Base-by-base conservation (phyloP, 805 yeast species). In the Ogataea parapolymorpha region DNA sequence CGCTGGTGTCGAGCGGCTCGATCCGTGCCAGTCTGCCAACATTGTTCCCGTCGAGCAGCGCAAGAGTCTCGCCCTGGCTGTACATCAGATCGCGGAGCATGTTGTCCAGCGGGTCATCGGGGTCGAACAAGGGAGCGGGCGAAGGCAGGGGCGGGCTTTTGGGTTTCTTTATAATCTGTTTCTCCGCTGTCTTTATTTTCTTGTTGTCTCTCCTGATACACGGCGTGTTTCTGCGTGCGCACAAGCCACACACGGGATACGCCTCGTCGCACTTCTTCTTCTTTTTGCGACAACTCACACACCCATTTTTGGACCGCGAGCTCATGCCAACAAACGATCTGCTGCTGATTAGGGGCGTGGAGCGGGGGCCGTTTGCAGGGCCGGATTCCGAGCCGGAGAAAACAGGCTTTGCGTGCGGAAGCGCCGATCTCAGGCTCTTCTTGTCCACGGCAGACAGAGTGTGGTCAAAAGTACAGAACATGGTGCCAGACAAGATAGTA, bases 231-330 rank as follows among this genome's bases (percentile, higher is more conserved):
- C 59, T 56, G 41, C 58, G 61, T 26, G 44, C 29, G 39, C 79
- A 74, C n/a, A 63, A 52, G 1, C 72, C 68, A 50, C 79, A 74
- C 3, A 63, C 56, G 1, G 79, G 79, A 41, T 63, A 66, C 7
- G 48, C 51, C 49, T 74, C 74, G 53, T 74, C 77, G 55, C 79
- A 74, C 41, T 72, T 73, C 53, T 72, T 74, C 61, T 72, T 74
- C 48, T 69, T 60, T 44, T 56, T 59, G 36, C 71, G 60, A 48
- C 79, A 73, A 37, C 56, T 58, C 6, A 55, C 32, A 41, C 75
- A 71, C 0, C 75, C 75, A 15, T 47, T 42, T 32, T 62, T 61
- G 0, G 73, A 68, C 9, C 72, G 44, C 16, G 65, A 49, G 8
- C 60, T 49, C 2, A 54, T 16, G 1, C 67, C 67, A n/a, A 59